phyloP scores from a whole-genome alignment of 2,329 filamentous ascomycete species.

The Rachicladosporium sp. region DNA sequence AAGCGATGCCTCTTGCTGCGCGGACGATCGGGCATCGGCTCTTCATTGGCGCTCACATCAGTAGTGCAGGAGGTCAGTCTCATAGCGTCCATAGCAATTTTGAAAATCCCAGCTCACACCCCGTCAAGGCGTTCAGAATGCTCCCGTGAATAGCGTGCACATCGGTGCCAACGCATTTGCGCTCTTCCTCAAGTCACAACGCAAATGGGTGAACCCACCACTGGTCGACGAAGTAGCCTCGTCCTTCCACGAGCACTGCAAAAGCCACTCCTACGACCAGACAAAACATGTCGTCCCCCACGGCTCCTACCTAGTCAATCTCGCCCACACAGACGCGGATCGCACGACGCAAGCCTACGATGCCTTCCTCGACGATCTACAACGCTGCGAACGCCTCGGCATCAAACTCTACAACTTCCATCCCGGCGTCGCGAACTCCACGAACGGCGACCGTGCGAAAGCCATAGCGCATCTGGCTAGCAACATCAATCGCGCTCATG shows the following conservation, averaged over 20 bases:
- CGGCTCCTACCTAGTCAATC: conserved; percentile 91
- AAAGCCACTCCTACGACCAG: conserved; percentile 58
- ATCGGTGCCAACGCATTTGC: conserved; percentile 77
- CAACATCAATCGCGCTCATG: conserved; percentile 71
- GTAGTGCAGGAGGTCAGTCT: conserved; percentile 63
- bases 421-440: conserved; percentile 62
- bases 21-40: conserved; percentile 64
- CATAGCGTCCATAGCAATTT: conserved; percentile 1
- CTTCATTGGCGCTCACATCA: conserved; percentile 87
- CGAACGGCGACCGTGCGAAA: conserved; percentile 48
- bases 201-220: conserved; percentile 82
- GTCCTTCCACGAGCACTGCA: conserved; percentile 58
- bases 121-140: conserved; percentile 67
- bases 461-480: conserved; percentile 69
- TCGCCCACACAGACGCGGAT: conserved; percentile 67
- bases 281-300: conserved; percentile 72
- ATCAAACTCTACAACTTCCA: conserved; percentile 98
- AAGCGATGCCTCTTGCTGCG: conserved; percentile 51
- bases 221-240: conserved; percentile 55
- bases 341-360: conserved; percentile 79
- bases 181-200: conserved; percentile 88
- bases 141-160: conserved; percentile 42
- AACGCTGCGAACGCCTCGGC: conserved; percentile 71
- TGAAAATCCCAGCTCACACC: not conserved
- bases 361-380: conserved; percentile 76